These are phyloP conservation scores for Triticum urartu DNA, from an alignment of 176 grass and related monocot genomes.

Conservation along the genomic window DNA sequence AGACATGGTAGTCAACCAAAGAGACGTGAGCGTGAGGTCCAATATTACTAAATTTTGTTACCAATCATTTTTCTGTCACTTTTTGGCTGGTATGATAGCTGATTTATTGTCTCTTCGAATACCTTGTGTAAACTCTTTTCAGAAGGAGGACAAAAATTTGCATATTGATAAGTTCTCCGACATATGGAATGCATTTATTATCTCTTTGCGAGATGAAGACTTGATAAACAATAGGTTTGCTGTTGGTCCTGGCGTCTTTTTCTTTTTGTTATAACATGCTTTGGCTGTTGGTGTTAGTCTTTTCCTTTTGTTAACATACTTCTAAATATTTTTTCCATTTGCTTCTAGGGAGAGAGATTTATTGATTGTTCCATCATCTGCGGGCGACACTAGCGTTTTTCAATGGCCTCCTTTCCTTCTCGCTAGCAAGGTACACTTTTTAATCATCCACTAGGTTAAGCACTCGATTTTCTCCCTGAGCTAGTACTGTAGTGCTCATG, in stretches of 20 bases:
- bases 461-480: not conserved
- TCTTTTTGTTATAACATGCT: not conserved
- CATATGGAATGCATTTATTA: slow-evolving; percentile 91
- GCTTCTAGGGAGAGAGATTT: slow-evolving; percentile 71
- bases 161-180: slow-evolving; percentile 53
- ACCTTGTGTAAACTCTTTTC: slow-evolving; percentile 5
- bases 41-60: not conserved
- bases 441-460: not conserved
- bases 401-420: slow-evolving; percentile 98
- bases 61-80: not conserved
- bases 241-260: slow-evolving; percentile 26
- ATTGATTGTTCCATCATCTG: slow-evolving; percentile 80
- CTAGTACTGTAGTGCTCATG: slow-evolving; percentile 2
- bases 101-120: not conserved
- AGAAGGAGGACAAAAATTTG: slow-evolving; percentile 51
- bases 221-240: slow-evolving; percentile 71
- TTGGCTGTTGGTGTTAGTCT: slow-evolving; percentile 35
- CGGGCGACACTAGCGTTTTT: slow-evolving; percentile 48
- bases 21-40: slow-evolving; percentile 36
- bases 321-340: slow-evolving; percentile 20
- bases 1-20: not conserved
- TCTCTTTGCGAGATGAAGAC: slow-evolving; percentile 83
- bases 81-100: not conserved
- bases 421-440: slow-evolving; percentile 76
- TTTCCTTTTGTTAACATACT: slow-evolving; percentile 1